Base-by-base conservation (phyloP, 2,329 filamentous ascomycete genomes). In the Sporothrix sp. region DNA sequence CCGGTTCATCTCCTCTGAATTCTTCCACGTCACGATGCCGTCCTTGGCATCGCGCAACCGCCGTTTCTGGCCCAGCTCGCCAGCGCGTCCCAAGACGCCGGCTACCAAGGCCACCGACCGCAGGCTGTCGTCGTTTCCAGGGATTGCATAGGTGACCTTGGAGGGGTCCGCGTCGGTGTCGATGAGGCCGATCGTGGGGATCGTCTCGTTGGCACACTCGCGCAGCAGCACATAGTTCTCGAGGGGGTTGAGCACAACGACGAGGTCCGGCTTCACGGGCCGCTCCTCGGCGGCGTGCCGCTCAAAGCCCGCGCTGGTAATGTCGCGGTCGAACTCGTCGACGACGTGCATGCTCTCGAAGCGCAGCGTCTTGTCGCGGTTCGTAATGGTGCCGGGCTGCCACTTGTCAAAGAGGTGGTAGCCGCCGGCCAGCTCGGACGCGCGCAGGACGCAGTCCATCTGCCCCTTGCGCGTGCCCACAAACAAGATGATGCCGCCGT, bases 71-170 rank as follows among this genome's bases (percentile, higher is more conserved):
- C 93, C 93, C 48, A 78, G 73, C 69, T 95, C 73, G 9, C 87
- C 93, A 1, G 93, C 93, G 48, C 85, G 79, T 36, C 90, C 91
- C 33, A 98, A 74, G 1, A 93, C 83, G 48, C 89, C 89, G 4
- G 83, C 85, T 59, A 98, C 87, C 54, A 96, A 75, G 59, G 84
- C 80, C 45, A 89, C 78, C 57, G 84, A 83, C 54, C 93, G 84
- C 58, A 95, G 68, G 78, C 89, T 89, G 74, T 98, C 93, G 63
- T 98, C 93, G 66, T 98, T 98, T 46, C 88, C 88, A 2, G 93
- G 93, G 59, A 98, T 96, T 13, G 87, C 86, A 64, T 98, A 98
- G 4, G 93, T 97, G 46, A 97, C 89, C 80, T 87, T 91, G 0
- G 87, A 87, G 1, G 93, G 87, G 67, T 97, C 86, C 2, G 82